Base-by-base conservation (phyloP, 2,329 filamentous ascomycete genomes). In the Cladorrhinum sp. region DNA sequence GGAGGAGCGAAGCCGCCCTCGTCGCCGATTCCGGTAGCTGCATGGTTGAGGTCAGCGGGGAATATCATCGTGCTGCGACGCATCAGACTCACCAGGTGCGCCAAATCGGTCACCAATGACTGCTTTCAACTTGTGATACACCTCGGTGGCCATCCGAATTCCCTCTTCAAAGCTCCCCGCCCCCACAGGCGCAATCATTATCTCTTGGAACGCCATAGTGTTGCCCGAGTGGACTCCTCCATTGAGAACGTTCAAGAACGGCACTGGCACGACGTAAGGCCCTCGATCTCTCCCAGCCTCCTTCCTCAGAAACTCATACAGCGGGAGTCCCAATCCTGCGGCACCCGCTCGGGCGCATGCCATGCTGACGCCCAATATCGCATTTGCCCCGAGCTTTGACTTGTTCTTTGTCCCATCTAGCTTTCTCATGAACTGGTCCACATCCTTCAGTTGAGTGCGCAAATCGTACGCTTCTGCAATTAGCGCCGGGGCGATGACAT, bases 361-460 rank as follows among this genome's bases (percentile, higher is more conserved):
- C 80, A 85, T 84, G 72, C 79, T 82, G 66, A 85, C 80, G 74
- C 82, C 82, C 57, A 86, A 78, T 67, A 85, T 85, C 66, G 83
- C 82, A 71, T 86, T 86, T 65, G 83, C 83, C 66, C 83, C 83
- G 46, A 86, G 75, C 66, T 79, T 80, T 66, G 77, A 80, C 80
- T 86, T 86, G 77, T 85, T 83, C 69, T 75, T 73, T 53, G 82
- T 85, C 64, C 82, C 82, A 73, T 85, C 82, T 64, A 85, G 76
- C 72, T 77, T 73, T 70, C 77, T 75, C 72, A 85, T 73, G 73
- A 84, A 82, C 46, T 70, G 72, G 67, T 85, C 82, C 56, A 85
- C 80, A 53, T 78, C 77, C 63, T 75, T 77, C 70, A 82, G 80
- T 71, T 84, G 80, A 73, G 78, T 82, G 66, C 53, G 61, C 20